Base-by-base conservation (phyloP, 2,329 filamentous ascomycete genomes). In the Colletotrichum falcatum region DNA sequence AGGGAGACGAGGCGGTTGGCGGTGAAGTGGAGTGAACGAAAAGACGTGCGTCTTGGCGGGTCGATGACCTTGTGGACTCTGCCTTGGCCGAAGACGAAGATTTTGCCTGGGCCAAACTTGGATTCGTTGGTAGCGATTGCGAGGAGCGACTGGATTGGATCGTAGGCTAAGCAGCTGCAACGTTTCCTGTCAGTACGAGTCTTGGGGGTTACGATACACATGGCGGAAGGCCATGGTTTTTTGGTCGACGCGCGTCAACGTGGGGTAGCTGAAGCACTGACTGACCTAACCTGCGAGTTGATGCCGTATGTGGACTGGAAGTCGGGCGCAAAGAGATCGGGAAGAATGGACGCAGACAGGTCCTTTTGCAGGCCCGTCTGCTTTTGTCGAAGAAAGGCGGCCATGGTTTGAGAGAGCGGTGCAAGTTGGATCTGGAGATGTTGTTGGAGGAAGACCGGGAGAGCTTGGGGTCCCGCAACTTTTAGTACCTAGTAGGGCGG, bases 351-450 rank as follows among this genome's bases (percentile, higher is more conserved):
- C 23, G 91, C 90, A 62, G 95, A 97, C 74, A 99, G 88, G 83
- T 98, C 96, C 82, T 92, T 93, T 79, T 94, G 92, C 76, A 99
- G 92, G 77, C 96, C 96, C 67, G 94, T 90, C 86, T 98, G 96
- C 86, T 97, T 98, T 76, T 93, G 92, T 79, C 96, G 88, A 73
- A 99, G 84, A 79, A 98, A 95, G 76, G 92, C 90, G 42, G 69
- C 55, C 69, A 71, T 71, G 55, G 60, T 58, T 35, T 20, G 65
- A 71, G 69, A 64, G 69, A 69, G 61, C 55, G 69, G 60, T 69
- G 46, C 61, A 70, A 71, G 69, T 70, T 71, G 64, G 68, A 68
- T 71, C 30, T 68, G 58, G 58, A 63, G 53, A 61, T 69, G 66
- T 70, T 65, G 66, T 65, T 56, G 66, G 48, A 70, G 66, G 49